Evolutionary conservation across 306 rosid species (phyloP), one percentile per base, ranked within the genome.

Genomic region (Hippophae tibetana): DNA sequence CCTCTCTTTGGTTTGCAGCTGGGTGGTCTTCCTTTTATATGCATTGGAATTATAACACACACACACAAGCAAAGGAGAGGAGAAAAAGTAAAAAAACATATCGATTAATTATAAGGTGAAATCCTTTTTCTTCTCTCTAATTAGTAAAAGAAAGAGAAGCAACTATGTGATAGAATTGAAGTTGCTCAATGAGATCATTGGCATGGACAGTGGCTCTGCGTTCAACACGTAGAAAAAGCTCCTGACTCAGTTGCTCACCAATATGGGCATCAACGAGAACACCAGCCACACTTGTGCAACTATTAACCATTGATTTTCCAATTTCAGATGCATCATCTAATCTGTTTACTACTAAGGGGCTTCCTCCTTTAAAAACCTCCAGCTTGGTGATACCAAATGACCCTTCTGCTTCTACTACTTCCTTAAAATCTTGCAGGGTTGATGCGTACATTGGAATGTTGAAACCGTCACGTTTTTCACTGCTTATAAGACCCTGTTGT

Each of bases 251-350:
- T 40, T 70, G 78, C 26, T 88, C 96, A 0, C 97, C 99, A 7
- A 93, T 86, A 69, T 93, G 99, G 56, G 97, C 95, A 13, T 93
- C 99, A 8, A 93, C 90, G 1, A 93, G 82, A 18, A 93, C 99
- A 0, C 95, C 95, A 0, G 82, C 73, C 14, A 93, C 93, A 52
- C 90, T 92, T 62, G 88, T 72, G 38, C 96, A 88, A 42, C 79
- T 86, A 60, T 73, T 93, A 59, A 86, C 95, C 2, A 88, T 61
- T 27, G 86, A 96, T 67, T 74, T 72, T 0, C 99, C 99, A 0
- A 92, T 85, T 62, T 93, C 90, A 1, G 78, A 74, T 0, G 70
- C 81, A 27, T 88, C 82, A 54, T 88, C 88, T 0, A 93, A 96
- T 14, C 71, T 74, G 70, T 54, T 79, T 69, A 92, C 96, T 11